Evolutionary conservation across 2,329 filamentous ascomycete species (phyloP).

Genomic region (Incumbomyces lentus): DNA sequence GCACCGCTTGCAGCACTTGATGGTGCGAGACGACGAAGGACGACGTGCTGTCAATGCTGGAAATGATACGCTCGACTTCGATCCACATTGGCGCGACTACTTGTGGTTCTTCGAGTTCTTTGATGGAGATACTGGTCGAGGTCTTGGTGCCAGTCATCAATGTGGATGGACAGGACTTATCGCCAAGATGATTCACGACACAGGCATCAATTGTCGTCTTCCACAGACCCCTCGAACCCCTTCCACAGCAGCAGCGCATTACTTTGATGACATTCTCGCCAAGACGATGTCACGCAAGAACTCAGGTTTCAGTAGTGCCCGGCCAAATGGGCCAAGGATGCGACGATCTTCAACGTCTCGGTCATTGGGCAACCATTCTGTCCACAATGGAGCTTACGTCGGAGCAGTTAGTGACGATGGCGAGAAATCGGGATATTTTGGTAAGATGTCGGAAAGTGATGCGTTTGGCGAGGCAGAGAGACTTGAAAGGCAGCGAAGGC

Average conservation of each 20-base stretch:
- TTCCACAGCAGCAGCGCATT: constrained; percentile 71
- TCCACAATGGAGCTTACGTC: constrained; percentile 31
- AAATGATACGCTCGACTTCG: constrained; percentile 77
- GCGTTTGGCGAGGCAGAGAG: constrained; percentile 18
- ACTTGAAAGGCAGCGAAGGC: constrained; percentile 28
- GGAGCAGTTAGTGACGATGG: constrained; percentile 25
- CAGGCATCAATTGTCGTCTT: constrained; percentile 79
- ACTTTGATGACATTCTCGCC: constrained; percentile 81
- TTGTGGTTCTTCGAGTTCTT: constrained; percentile 98
- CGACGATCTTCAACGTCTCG: constrained; percentile 50
- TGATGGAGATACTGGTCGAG: constrained; percentile 80
- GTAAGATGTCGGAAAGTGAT: constrained; percentile 10
- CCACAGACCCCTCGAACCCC: constrained; percentile 89
- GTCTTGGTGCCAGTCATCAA: constrained; percentile 85
- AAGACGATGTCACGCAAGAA: constrained; percentile 27
- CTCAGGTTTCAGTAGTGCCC: constrained; percentile 11
- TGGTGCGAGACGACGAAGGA: constrained; percentile 73
- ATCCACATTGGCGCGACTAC: constrained; percentile 85
- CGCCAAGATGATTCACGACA: constrained; percentile 95
- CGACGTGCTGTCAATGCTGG: constrained; percentile 80
- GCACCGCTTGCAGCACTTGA: constrained; percentile 85
- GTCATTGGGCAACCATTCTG: constrained; percentile 59
- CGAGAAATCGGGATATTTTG: constrained; percentile 20
- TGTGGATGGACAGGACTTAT: constrained; percentile 95
- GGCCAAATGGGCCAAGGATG: constrained; percentile 28